Percentiles rank a stretch among this genome's conserved stretches.
phyloP scores from a whole-genome alignment of 768 basidiomycete species.

The Asterophora lycoperdoides region DNA sequence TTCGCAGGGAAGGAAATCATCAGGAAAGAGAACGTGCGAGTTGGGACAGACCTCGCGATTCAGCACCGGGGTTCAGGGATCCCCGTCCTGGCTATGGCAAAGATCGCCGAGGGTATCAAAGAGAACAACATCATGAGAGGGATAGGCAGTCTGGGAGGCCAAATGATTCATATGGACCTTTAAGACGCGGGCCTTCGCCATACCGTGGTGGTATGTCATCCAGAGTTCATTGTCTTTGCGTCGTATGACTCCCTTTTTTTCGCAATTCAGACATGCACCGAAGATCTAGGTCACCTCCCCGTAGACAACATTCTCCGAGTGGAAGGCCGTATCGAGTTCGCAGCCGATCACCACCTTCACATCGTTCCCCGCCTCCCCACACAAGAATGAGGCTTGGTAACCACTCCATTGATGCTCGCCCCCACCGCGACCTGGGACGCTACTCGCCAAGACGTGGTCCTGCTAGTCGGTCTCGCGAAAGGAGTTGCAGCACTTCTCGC shows the following conservation, averaged over 20 bases:
- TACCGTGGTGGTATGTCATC: conserved; percentile 13
- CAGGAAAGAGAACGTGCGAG: conserved; percentile 14
- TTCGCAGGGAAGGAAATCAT: conserved; percentile 18
- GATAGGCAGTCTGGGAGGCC: conserved; percentile 15
- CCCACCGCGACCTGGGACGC: conserved; percentile 15
- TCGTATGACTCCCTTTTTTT: conserved; percentile 1
- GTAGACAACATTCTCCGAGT: conserved; percentile 7
- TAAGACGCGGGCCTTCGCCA: conserved; percentile 18
- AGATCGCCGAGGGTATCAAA: conserved; percentile 19
- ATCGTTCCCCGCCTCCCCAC: conserved; percentile 16
- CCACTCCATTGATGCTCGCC: conserved; percentile 23
- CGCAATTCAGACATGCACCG: background rate
- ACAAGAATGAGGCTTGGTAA: conserved; percentile 25
- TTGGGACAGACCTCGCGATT: conserved; percentile 16
- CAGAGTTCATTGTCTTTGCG: background rate
- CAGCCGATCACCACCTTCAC: conserved; percentile 19
- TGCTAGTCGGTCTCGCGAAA: conserved; percentile 9
- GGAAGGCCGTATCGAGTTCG: conserved; percentile 16
- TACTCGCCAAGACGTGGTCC: conserved; percentile 12
- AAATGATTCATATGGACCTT: conserved; percentile 18
- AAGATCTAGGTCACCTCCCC: conserved; percentile 21
- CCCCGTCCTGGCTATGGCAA: conserved; percentile 16
- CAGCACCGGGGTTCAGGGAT: conserved; percentile 9
- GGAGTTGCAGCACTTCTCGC: conserved; percentile 9
- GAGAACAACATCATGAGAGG: conserved; percentile 17